Percentiles rank a stretch among this genome's conserved stretches.
These are phyloP conservation scores for Cercospora sesami DNA, from an alignment of 2,329 filamentous ascomycete species.

Conservation along the genomic window DNA sequence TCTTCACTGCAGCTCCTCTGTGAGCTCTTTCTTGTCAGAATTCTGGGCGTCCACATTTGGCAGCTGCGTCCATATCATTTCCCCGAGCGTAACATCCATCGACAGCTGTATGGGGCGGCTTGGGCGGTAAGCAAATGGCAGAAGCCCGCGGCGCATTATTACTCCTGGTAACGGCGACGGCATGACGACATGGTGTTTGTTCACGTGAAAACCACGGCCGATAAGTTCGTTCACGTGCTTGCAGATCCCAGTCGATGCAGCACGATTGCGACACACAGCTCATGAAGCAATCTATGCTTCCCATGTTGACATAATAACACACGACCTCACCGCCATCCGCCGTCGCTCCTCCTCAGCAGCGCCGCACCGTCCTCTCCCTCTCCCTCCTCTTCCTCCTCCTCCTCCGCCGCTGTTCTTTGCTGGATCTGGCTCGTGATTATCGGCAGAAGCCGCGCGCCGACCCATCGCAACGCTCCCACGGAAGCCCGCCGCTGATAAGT, in stretches of 20 bases:
- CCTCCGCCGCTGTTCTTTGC: not conserved
- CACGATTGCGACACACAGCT: slow-evolving; percentile 2
- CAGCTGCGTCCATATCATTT: not conserved
- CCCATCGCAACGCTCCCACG: not conserved
- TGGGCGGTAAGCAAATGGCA: not conserved
- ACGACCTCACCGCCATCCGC: slow-evolving; percentile 1
- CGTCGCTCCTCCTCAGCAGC: not conserved
- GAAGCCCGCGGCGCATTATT: not conserved
- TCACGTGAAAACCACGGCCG: not conserved
- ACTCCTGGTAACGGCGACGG: not conserved
- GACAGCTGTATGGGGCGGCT: not conserved
- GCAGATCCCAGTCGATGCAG: not conserved
- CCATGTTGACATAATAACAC: not conserved
- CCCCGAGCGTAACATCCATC: not conserved
- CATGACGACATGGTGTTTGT: not conserved
- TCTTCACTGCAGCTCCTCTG: not conserved
- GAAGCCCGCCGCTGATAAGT: not conserved
- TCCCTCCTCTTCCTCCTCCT: not conserved
- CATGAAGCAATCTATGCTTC: slow-evolving; percentile 1
- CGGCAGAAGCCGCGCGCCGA: not conserved
- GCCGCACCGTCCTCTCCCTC: not conserved
- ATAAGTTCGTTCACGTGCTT: slow-evolving; percentile 1
- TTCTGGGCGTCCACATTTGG: not conserved
- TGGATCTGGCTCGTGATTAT: not conserved
- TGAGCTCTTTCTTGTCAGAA: not conserved